phyloP scores from a whole-genome alignment of 352 stramenopile genomes.

The Albugo laibachii region DNA sequence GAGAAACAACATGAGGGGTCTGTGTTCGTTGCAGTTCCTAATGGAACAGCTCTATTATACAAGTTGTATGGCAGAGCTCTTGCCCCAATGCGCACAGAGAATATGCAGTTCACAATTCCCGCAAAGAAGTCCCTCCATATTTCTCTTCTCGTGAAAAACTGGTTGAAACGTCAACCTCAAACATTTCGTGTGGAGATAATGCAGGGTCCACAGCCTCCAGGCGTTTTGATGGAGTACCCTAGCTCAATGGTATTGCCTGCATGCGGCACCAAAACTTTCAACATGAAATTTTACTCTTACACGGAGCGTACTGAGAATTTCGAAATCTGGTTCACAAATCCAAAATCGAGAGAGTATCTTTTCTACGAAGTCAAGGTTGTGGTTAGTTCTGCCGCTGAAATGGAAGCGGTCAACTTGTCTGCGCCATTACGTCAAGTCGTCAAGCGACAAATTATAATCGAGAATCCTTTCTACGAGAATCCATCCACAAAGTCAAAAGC shows the following conservation, averaged over 20 bases:
- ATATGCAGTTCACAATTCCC: slow-evolving; percentile 24
- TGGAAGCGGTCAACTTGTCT: slow-evolving; percentile 68
- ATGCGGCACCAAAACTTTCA: slow-evolving; percentile 43
- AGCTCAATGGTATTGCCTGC: slow-evolving; percentile 44
- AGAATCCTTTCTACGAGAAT: slow-evolving; percentile 64
- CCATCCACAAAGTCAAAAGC: not conserved
- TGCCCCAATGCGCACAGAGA: slow-evolving; percentile 19
- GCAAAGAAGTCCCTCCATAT: slow-evolving; percentile 69
- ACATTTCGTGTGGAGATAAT: slow-evolving; percentile 48
- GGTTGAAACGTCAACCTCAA: slow-evolving; percentile 53
- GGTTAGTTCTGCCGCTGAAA: slow-evolving; percentile 33
- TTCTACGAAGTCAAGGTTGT: slow-evolving; percentile 33
- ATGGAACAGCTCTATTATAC: slow-evolving; percentile 77
- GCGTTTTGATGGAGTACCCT: slow-evolving; percentile 40
- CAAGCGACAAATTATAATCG: slow-evolving; percentile 71
- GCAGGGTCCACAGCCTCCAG: slow-evolving; percentile 17
- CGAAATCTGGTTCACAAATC: slow-evolving; percentile 62
- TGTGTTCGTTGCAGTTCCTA: slow-evolving; percentile 81
- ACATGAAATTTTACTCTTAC: slow-evolving; percentile 79
- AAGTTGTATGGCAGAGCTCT: slow-evolving; percentile 61
- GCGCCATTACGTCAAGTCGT: slow-evolving; percentile 66
- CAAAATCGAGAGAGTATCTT: slow-evolving; percentile 69
- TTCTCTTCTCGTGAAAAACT: slow-evolving; percentile 69
- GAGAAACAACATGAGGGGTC: slow-evolving; percentile 34
- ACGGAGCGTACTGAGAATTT: slow-evolving; percentile 39